These are phyloP conservation scores for Leucoagaricus sp. DNA, from an alignment of 1,284 basidiomycete genomes.

Conservation along the genomic window DNA sequence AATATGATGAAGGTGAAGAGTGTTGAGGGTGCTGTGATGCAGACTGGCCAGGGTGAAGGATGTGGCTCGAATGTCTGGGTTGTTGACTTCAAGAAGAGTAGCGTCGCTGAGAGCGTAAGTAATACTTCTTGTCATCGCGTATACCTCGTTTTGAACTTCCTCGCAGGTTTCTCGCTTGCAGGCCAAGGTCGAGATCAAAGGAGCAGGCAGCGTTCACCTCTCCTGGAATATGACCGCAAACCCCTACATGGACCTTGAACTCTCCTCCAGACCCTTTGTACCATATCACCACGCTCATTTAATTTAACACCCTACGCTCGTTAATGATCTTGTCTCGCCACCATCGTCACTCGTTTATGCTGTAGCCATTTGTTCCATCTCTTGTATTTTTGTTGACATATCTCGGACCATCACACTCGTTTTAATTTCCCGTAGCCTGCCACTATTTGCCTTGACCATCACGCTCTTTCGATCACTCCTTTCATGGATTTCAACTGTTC, in stretches of 20 bases:
- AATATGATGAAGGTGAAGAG: slow-evolving; percentile 26
- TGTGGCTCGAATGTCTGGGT: slow-evolving; percentile 7
- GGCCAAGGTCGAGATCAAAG: slow-evolving; percentile 35
- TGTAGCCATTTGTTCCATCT: background rate
- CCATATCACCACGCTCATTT: slow-evolving; percentile 6
- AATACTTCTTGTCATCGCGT: background rate
- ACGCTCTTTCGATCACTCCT: no score
- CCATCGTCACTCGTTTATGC: slow-evolving; percentile 6
- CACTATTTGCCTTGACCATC: no score
- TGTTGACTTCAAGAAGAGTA: slow-evolving; percentile 14
- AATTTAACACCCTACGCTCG: background rate
- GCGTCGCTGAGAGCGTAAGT: slow-evolving; percentile 11
- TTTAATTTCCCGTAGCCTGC: no score
- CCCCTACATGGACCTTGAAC: background rate
- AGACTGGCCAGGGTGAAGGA: slow-evolving; percentile 2
- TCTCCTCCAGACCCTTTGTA: background rate
- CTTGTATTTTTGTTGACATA: background rate
- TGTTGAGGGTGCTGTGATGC: slow-evolving; percentile 29
- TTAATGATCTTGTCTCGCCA: background rate
- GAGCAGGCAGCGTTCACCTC: slow-evolving; percentile 35
- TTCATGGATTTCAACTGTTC: no score
- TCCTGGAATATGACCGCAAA: slow-evolving; percentile 30
- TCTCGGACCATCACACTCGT: background rate
- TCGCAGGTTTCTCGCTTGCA: slow-evolving; percentile 35
- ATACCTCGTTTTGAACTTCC: slow-evolving; percentile 4